These are phyloP conservation scores for Porphyrellus sp. DNA, from an alignment of 1,284 basidiomycete genomes.

Conservation along the genomic window DNA sequence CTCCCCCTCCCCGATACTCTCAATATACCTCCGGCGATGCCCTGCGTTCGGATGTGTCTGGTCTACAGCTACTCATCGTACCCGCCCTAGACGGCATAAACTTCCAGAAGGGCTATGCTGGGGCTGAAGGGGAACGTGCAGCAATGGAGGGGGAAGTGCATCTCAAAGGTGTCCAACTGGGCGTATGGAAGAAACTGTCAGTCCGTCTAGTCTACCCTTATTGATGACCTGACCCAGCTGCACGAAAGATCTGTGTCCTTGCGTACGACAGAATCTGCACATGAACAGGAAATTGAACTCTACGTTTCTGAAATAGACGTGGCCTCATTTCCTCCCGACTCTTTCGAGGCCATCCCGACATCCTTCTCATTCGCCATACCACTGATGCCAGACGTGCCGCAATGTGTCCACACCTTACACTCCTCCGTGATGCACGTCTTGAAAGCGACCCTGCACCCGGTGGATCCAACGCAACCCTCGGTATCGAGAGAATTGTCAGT, in stretches of 20 bases:
- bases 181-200: constrained; percentile 66
- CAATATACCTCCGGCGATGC: constrained; percentile 31
- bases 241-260: constrained; percentile 56
- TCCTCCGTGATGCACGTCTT: constrained; percentile 67
- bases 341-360: constrained; percentile 46
- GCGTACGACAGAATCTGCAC: constrained; percentile 62
- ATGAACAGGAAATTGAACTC: constrained; percentile 63
- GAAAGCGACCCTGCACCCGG: constrained; percentile 59
- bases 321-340: constrained; percentile 38
- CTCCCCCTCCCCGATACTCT: constrained; percentile 42
- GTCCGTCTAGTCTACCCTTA: constrained; percentile 13
- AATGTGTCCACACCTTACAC: constrained; percentile 67
- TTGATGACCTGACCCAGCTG: constrained; percentile 10
- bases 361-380: constrained; percentile 75
- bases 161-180: constrained; percentile 61
- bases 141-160: constrained; percentile 81
- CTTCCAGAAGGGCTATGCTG: constrained; percentile 79
- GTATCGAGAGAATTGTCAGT: constrained; percentile 59
- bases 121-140: constrained; percentile 72
- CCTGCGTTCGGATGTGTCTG: constrained; percentile 14
- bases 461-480: constrained; percentile 38
- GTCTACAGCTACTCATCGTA: constrained; percentile 60
- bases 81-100: constrained; percentile 62
- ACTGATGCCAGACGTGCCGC: constrained; percentile 68
- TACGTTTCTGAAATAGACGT: constrained; percentile 51